Conservation (phyloP, 2,329 filamentous ascomycete genomes). For the Stromatinia cepivora region DNA sequence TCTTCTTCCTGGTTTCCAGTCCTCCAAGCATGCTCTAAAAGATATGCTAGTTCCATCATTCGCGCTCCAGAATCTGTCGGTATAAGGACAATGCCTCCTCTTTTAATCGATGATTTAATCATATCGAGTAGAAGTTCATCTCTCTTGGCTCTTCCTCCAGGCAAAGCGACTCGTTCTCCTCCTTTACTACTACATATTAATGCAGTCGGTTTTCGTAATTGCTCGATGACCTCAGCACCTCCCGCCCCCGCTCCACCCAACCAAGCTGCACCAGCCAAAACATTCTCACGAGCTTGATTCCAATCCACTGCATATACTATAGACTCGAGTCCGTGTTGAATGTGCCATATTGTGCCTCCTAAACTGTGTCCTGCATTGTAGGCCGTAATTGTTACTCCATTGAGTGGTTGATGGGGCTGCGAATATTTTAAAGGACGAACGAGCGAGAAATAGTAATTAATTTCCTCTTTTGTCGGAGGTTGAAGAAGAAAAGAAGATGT, state of each 20-base stretch:
- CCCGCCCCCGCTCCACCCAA: conserved; percentile 77
- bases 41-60: conserved; percentile 85
- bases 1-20: conserved; percentile 57
- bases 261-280: conserved; percentile 91
- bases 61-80: conserved; percentile 95
- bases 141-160: conserved; percentile 74
- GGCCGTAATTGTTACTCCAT: conserved; percentile 90
- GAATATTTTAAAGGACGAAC: conserved; percentile 96
- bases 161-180: conserved; percentile 66
- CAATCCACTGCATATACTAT: conserved; percentile 98
- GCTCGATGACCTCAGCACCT: conserved; percentile 88
- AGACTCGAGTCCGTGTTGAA: conserved; percentile 93
- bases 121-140: conserved; percentile 84
- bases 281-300: conserved; percentile 97
- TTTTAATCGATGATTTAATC: conserved; percentile 73
- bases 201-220: conserved; percentile 88
- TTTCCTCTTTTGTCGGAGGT: conserved; percentile 82
- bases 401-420: conserved; percentile 89
- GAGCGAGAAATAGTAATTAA: conserved; percentile 84
- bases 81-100: conserved; percentile 88
- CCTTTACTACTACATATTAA: conserved; percentile 89
- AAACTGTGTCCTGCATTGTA: conserved; percentile 96
- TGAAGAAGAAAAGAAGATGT: conserved; percentile 67
- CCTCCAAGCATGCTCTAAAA: conserved; percentile 90
- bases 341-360: conserved; percentile 97